These are phyloP conservation scores for Dipodascus albidus DNA, from an alignment of 805 yeast species.

Conservation along the genomic window DNA sequence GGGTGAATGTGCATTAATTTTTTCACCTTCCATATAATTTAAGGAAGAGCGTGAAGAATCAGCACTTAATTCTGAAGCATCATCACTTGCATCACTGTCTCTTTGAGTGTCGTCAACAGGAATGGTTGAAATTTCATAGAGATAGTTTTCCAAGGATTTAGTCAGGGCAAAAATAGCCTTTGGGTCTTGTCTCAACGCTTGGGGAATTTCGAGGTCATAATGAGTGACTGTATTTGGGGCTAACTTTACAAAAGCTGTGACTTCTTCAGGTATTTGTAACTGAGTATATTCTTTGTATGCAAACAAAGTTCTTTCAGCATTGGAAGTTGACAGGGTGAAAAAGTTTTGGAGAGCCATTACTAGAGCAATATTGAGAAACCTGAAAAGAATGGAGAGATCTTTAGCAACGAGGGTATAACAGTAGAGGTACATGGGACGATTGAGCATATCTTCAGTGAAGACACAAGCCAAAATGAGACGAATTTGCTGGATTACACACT, in stretches of 20 bases:
- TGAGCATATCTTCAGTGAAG: slow-evolving; percentile 9
- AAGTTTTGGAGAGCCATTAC: slow-evolving; percentile 10
- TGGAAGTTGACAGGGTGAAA: slow-evolving; percentile 8
- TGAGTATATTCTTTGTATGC: slow-evolving; percentile 14
- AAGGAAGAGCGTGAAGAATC: not conserved
- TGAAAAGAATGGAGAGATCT: slow-evolving; percentile 11
- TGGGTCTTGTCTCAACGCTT: slow-evolving; percentile 6
- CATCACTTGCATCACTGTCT: not conserved
- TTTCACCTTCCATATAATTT: not conserved
- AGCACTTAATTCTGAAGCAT: not conserved
- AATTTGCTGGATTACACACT: slow-evolving; percentile 8
- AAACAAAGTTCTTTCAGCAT: slow-evolving; percentile 13
- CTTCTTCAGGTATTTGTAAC: slow-evolving; percentile 12
- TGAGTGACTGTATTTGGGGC: slow-evolving; percentile 9
- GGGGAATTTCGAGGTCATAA: slow-evolving; percentile 7
- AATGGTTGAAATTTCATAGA: slow-evolving; percentile 3
- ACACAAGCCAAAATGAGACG: slow-evolving; percentile 12
- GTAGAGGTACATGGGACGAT: slow-evolving; percentile 4
- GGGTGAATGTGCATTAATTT: not conserved
- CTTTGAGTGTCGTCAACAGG: not conserved
- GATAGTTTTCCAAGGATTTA: slow-evolving; percentile 11
- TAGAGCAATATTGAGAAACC: slow-evolving; percentile 8
- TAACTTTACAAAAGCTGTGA: slow-evolving; percentile 5
- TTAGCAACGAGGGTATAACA: slow-evolving; percentile 11
- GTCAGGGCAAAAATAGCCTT: slow-evolving; percentile 7